A percentile compares a stretch with the other conserved stretches of the same genome.
phyloP scores from a whole-genome alignment of 345 rosid species.

The Citrus medica region DNA sequence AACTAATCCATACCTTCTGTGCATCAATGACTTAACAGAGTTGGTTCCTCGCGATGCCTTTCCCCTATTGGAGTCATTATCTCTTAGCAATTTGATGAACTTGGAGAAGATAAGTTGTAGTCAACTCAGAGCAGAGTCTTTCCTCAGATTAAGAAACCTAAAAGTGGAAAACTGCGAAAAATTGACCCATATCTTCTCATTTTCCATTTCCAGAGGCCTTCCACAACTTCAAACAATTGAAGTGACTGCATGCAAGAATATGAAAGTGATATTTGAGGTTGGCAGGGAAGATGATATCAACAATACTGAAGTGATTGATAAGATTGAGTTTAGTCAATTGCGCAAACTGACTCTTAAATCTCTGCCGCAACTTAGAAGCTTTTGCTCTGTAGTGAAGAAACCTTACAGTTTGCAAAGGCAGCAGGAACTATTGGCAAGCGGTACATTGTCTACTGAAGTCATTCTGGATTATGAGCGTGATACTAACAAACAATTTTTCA shows the following conservation, averaged over 20 bases:
- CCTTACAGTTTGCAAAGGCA: background rate
- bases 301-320: background rate
- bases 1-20: background rate
- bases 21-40: background rate
- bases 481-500: background rate
- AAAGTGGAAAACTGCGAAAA: conserved; percentile 1
- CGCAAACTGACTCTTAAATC: background rate
- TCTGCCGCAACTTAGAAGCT: background rate
- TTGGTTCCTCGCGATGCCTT: background rate
- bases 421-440: background rate
- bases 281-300: no score
- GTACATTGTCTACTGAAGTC: background rate
- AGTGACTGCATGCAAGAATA: background rate
- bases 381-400: background rate
- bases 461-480: background rate
- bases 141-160: conserved; percentile 9
- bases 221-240: conserved; percentile 16
- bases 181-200: background rate
- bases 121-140: background rate
- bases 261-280: conserved; percentile 2
- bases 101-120: conserved; percentile 12
- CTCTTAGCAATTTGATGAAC: conserved; percentile 1
- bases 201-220: conserved; percentile 16
- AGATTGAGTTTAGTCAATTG: background rate
- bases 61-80: background rate